Evolutionary conservation across 208 protist species (phyloP).

Genomic region (Acanthamoeba castellanii): DNA sequence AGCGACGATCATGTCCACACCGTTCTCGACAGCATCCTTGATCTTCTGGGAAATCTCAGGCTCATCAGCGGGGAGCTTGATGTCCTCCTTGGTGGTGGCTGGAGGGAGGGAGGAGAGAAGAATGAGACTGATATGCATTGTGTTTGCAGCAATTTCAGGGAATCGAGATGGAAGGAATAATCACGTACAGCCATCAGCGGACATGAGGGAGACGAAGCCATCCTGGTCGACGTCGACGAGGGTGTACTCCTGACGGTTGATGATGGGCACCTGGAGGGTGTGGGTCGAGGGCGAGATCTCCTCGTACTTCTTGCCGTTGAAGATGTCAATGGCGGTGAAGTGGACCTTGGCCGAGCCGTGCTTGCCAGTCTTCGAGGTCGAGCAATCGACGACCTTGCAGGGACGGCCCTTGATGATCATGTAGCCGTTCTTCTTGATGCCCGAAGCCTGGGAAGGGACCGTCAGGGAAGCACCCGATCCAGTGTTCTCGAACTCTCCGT

Average conservation of each 20-base stretch:
- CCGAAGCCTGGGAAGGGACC: conserved; percentile 86
- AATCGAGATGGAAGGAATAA: background rate
- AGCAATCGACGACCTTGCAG: conserved; percentile 98
- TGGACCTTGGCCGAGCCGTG: conserved; percentile 99
- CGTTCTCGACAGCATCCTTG: conserved; percentile 93
- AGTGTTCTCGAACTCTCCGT: conserved; percentile 66
- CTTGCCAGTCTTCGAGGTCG: conserved; percentile 99
- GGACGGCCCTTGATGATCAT: conserved; percentile 92
- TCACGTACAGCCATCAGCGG: conserved; percentile 89
- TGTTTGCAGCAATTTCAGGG: background rate
- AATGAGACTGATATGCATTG: background rate
- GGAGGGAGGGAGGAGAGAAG: background rate
- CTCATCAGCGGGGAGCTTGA: conserved; percentile 95
- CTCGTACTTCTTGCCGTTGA: conserved; percentile 98
- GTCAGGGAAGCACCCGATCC: conserved; percentile 77
- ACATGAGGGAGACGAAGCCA: conserved; percentile 93
- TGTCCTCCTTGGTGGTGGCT: conserved; percentile 93
- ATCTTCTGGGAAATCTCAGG: conserved; percentile 93
- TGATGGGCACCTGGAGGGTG: conserved; percentile 97
- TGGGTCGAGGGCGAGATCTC: conserved; percentile 97
- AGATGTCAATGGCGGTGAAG: conserved; percentile 98
- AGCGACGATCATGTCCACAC: conserved; percentile 95
- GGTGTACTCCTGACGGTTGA: conserved; percentile 96
- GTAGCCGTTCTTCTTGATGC: conserved; percentile 90
- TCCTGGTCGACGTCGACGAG: conserved; percentile 95